phyloP scores from a whole-genome alignment of 768 basidiomycete species.

The Lentinula raphanica region DNA sequence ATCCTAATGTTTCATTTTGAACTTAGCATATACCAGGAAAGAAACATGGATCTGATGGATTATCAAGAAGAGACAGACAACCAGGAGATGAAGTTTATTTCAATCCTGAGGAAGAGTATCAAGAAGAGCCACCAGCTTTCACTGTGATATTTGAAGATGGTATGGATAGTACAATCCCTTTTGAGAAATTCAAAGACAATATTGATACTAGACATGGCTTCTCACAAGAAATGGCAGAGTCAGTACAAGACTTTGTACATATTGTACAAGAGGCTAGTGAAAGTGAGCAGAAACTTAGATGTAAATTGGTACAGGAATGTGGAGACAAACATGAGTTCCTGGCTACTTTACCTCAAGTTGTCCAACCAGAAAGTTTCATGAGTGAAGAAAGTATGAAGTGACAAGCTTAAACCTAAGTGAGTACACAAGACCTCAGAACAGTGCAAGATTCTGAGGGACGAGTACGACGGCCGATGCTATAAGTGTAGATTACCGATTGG shows the following conservation, averaged over 20 bases:
- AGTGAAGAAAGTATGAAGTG: neutral
- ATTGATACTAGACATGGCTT: conserved; percentile 10
- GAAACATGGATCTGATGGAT: conserved; percentile 29
- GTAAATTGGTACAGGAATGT: neutral
- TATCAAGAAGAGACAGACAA: conserved; percentile 21
- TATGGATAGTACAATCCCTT: neutral
- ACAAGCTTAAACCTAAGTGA: no score
- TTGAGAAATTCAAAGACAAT: conserved; percentile 6
- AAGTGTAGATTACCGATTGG: no score
- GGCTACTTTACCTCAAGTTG: neutral
- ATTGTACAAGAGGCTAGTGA: neutral
- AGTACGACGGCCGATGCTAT: no score
- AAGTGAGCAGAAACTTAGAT: neutral
- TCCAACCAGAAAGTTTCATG: neutral
- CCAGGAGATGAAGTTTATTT: neutral
- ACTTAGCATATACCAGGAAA: conserved; percentile 32
- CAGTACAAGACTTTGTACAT: neutral
- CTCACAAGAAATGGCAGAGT: neutral
- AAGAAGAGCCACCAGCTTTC: neutral
- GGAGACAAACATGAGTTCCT: neutral
- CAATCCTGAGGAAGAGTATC: neutral
- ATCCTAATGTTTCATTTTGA: conserved; percentile 33
- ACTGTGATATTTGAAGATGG: neutral
- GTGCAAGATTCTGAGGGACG: no score
- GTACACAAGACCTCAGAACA: neutral